Evolutionary conservation across 192 early-diverging fungal species (phyloP).

Genomic region (Podila minutissima): DNA sequence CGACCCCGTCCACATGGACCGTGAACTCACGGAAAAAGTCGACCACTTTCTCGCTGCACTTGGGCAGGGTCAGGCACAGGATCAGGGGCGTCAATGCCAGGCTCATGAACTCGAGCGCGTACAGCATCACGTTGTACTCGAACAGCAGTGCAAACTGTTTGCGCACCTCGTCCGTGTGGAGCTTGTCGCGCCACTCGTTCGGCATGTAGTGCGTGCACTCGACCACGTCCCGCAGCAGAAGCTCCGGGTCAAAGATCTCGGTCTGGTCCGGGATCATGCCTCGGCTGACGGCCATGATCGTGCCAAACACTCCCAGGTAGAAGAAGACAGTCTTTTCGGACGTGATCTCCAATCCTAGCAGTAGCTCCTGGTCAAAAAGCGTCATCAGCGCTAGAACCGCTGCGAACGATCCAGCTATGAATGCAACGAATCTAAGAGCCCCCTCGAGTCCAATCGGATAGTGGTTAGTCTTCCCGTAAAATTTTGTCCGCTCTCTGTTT

Average conservation of each 20-base stretch:
- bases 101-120: slow-evolving; percentile 83
- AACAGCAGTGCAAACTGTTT: slow-evolving; percentile 83
- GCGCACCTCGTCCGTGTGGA: slow-evolving; percentile 88
- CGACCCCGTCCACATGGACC: slow-evolving; percentile 88
- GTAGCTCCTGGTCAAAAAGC: slow-evolving; percentile 86
- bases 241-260: slow-evolving; percentile 84
- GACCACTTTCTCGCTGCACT: slow-evolving; percentile 79
- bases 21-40: slow-evolving; percentile 98
- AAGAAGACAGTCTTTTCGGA: slow-evolving; percentile 90
- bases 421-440: slow-evolving; percentile 78
- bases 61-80: slow-evolving; percentile 80
- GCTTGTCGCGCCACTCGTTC: slow-evolving; percentile 79
- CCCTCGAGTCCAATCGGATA: neutral
- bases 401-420: slow-evolving; percentile 90
- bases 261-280: slow-evolving; percentile 87
- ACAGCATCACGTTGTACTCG: slow-evolving; percentile 80
- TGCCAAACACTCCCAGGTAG: slow-evolving; percentile 91
- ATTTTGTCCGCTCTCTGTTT: too few relatives aligned
- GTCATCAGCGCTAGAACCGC: slow-evolving; percentile 86
- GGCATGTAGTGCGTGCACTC: slow-evolving; percentile 94
- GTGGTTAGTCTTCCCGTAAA: neutral
- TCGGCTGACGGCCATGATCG: slow-evolving; percentile 80
- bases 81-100: slow-evolving; percentile 86
- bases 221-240: slow-evolving; percentile 77
- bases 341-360: slow-evolving; percentile 93